Evolutionary conservation across 2,329 filamentous ascomycete species (phyloP).

Genomic region (Cadophora sp.): DNA sequence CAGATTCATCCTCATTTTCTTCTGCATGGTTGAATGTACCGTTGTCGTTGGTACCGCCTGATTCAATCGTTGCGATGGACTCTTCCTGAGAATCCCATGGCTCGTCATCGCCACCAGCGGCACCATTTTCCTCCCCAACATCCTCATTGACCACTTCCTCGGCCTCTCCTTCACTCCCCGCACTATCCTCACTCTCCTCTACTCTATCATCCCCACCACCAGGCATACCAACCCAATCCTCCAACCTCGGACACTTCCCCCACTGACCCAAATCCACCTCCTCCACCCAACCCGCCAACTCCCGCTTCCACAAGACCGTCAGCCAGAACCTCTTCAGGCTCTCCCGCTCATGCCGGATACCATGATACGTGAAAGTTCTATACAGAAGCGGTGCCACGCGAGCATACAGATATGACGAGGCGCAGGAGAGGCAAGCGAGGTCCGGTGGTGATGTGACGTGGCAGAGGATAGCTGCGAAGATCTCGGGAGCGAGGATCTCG

Average conservation of each 20-base stretch:
- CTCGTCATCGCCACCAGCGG: constrained; percentile 18
- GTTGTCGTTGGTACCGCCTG: neutral
- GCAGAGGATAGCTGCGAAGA: constrained; percentile 21
- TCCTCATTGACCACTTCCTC: neutral
- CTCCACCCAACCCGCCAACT: constrained; percentile 26
- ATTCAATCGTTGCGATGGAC: neutral
- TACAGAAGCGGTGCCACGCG: constrained; percentile 25
- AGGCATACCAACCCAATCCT: constrained; percentile 21
- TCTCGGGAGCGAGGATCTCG: constrained; percentile 22
- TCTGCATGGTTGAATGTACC: neutral
- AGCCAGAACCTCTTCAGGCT: constrained; percentile 20
- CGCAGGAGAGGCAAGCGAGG: constrained; percentile 17
- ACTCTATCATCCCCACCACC: neutral
- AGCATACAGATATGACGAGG: constrained; percentile 22
- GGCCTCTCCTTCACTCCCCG: neutral
- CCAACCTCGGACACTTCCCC: constrained; percentile 20
- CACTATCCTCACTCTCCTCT: neutral
- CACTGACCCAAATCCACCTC: constrained; percentile 31
- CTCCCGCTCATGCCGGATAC: constrained; percentile 17
- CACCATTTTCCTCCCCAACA: neutral
- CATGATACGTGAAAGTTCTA: constrained; percentile 25
- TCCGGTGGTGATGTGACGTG: constrained; percentile 18
- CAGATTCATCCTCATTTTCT: neutral
- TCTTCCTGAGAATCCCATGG: neutral
- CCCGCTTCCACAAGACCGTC: constrained; percentile 26